Base-by-base conservation (phyloP, 2,329 filamentous ascomycete genomes). In the Neoascochyta sp. region DNA sequence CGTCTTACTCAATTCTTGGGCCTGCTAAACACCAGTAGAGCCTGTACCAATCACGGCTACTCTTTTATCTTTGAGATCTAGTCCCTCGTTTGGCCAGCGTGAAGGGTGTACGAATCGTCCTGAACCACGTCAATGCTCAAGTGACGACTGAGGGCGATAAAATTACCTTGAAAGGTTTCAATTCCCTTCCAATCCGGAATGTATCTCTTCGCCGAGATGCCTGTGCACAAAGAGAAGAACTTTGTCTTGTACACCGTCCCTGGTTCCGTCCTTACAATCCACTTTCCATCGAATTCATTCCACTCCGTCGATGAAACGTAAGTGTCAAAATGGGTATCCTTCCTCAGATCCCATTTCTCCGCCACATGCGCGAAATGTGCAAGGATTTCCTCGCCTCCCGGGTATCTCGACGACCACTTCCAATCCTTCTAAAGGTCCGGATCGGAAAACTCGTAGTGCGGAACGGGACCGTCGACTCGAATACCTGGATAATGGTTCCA, bases 41-140 rank as follows among this genome's bases (percentile, higher is more conserved):
- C 78, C 79, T n/a, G 50, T 51, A 4, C 79, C 79, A 17, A 83
- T 74, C 39, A 82, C 67, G 5, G 72, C 78, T 22, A 75, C 68
- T n/a, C 68, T 67, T 48, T 81, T 81, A 29, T 67, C 68, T 16
- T 64, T 62, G 16, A 77, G 65, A 24, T 73, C 64, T 16, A 77
- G 62, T 1, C 70, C 63, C 6, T 72, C 60, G 7, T 74, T 63
- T 3, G 76, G 76, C 76, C 76, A 79, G 50, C 71, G 70, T 1
- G 74, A 74, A 0, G 75, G 72, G 51, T 80, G 76, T 39, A 76
- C 62, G 6, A 79, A 43, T 1, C 25, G 29, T 3, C 44, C 41
- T 47, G 9, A 11, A 20, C 9, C 2, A 21, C 12, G 22, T 16
- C 7, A 29, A 16, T n/a, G 18, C 22, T 29, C 14, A 32, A n/a